These are phyloP conservation scores for Phaeodactylum tricornutum DNA, from an alignment of 108 stramenopile genomes.

Conservation along the genomic window DNA sequence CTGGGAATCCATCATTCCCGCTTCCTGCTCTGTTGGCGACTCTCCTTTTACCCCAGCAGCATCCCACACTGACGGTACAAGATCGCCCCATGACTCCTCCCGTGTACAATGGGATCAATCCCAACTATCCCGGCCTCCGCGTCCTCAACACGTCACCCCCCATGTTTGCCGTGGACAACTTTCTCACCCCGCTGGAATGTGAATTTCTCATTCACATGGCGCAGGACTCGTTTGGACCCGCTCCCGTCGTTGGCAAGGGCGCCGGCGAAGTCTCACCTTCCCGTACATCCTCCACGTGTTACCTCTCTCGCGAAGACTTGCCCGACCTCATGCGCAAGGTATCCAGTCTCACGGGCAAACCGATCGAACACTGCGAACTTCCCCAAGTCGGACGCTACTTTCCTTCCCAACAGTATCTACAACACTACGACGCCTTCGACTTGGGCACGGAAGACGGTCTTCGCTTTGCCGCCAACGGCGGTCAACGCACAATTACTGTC, in stretches of 20 bases:
- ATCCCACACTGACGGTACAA: conserved; percentile 37
- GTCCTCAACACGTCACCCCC: conserved; percentile 59
- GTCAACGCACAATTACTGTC: conserved; percentile 88
- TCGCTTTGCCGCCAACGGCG: conserved; percentile 81
- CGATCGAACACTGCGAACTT: conserved; percentile 75
- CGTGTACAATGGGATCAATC: conserved; percentile 83
- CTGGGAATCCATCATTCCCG: no score
- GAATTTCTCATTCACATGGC: conserved; percentile 64
- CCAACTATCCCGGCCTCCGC: conserved; percentile 59
- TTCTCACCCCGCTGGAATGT: conserved; percentile 71
- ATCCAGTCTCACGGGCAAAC: conserved; percentile 68
- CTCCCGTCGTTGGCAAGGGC: conserved; percentile 79
- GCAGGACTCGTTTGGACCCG: conserved; percentile 57
- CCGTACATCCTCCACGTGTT: conserved; percentile 76
- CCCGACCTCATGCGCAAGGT: conserved; percentile 75
- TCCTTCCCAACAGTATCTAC: conserved; percentile 72
- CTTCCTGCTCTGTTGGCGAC: no score
- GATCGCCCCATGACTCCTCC: conserved; percentile 58
- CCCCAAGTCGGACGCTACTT: conserved; percentile 90
- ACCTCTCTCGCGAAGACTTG: conserved; percentile 74
- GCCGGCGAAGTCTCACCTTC: conserved; percentile 65
- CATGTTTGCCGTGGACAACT: conserved; percentile 63
- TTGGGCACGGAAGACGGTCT: conserved; percentile 68
- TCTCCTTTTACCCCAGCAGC: conserved; percentile 1
- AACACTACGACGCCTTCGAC: conserved; percentile 89